Conservation (phyloP, 768 basidiomycete species). For the Mycena floridula region DNA sequence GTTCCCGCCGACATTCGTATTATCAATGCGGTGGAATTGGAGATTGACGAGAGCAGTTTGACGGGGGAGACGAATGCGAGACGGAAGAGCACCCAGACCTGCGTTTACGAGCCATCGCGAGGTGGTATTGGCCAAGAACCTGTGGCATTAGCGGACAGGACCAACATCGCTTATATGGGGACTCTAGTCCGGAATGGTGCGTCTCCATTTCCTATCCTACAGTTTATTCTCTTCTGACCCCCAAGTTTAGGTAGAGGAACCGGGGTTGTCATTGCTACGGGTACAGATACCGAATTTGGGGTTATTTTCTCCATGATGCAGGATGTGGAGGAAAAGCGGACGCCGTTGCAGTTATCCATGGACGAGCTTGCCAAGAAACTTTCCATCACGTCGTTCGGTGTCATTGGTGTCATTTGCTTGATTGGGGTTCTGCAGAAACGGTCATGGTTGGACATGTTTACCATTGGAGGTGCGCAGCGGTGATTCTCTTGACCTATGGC, state of each 20-base stretch:
- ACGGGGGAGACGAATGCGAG: constrained; percentile 90
- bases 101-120: constrained; percentile 32
- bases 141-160: constrained; percentile 73
- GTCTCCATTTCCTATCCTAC: constrained; percentile 13
- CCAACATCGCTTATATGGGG: constrained; percentile 92
- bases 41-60: constrained; percentile 92
- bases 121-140: constrained; percentile 28
- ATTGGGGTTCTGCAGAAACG: constrained; percentile 83
- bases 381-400: constrained; percentile 84
- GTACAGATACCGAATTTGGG: constrained; percentile 88
- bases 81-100: constrained; percentile 56
- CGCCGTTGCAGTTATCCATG: constrained; percentile 90
- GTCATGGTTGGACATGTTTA: constrained; percentile 97
- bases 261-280: constrained; percentile 84
- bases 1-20: constrained; percentile 92
- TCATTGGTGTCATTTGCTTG: constrained; percentile 90
- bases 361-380: constrained; percentile 93
- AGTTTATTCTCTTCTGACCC: constrained; percentile 1
- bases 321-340: constrained; percentile 91
- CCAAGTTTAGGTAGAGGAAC: constrained; percentile 64
- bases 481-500: constrained; percentile 5
- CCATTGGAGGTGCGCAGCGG: constrained; percentile 77
- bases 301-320: constrained; percentile 99
- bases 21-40: constrained; percentile 74
- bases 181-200: constrained; percentile 86